Evolutionary conservation across 192 early-diverging fungal genomes (phyloP).

Genomic region (Radiomyces spectabilis): DNA sequence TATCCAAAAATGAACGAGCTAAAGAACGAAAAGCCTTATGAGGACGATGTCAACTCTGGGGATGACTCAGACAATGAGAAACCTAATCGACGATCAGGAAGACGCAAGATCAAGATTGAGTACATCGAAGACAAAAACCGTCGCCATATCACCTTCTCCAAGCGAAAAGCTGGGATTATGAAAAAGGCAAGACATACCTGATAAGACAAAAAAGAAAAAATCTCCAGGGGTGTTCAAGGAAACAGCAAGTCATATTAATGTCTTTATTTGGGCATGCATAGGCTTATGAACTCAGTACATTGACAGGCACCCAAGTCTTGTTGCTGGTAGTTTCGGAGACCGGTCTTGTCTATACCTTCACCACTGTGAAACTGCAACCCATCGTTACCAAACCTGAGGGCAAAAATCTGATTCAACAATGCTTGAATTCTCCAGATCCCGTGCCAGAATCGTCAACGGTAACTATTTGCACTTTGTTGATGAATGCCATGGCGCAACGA

Average conservation of each 20-base stretch:
- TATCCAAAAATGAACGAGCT: too few species aligned
- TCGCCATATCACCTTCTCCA: conserved; percentile 91
- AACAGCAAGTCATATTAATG: conserved; percentile 1
- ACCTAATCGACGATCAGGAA: conserved; percentile 62
- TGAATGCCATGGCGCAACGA: too few species aligned
- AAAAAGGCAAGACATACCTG: conserved; percentile 67
- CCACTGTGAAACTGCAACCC: conserved; percentile 89
- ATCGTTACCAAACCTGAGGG: conserved; percentile 88
- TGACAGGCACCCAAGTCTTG: conserved; percentile 92
- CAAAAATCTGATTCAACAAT: conserved; percentile 88
- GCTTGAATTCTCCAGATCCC: conserved; percentile 81
- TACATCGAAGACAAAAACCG: conserved; percentile 91
- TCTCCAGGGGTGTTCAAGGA: too few species aligned
- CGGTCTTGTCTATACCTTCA: conserved; percentile 92
- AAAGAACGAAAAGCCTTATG: conserved; percentile 5
- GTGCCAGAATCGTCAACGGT: too few species aligned
- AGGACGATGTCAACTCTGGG: conserved; percentile 42
- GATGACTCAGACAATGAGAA: conserved; percentile 64
- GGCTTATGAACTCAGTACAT: conserved; percentile 87
- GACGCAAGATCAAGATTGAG: conserved; percentile 95
- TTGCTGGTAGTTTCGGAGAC: conserved; percentile 92
- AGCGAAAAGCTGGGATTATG: conserved; percentile 96
- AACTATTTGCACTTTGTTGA: too few species aligned
- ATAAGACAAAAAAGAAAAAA: too few species aligned
- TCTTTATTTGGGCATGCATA: too few species aligned